Percentiles rank a stretch among this genome's conserved stretches.
These are phyloP conservation scores for Phytopythium kandeliae DNA, from an alignment of 352 stramenopile genomes.

Conservation along the genomic window DNA sequence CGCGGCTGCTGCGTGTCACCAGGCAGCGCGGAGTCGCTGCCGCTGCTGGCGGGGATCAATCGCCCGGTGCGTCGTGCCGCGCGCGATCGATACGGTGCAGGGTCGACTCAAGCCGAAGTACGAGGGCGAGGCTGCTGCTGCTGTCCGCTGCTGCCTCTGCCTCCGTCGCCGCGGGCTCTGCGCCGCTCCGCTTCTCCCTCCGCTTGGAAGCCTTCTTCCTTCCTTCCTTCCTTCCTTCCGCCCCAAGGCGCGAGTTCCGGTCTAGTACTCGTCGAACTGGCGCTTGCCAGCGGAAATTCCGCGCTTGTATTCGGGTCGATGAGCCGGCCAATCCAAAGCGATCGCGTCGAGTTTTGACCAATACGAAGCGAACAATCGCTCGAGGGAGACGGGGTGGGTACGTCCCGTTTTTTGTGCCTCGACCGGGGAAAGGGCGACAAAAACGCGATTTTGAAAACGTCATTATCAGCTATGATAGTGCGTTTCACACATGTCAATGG, in stretches of 20 bases:
- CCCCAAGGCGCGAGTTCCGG: neutral
- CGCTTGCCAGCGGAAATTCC: neutral
- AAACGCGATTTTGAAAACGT: no score
- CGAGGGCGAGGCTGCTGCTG: neutral
- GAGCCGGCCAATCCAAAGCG: neutral
- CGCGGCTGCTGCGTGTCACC: no score
- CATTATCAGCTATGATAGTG: no score
- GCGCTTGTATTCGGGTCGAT: neutral
- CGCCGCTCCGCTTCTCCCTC: no score
- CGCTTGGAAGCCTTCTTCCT: no score
- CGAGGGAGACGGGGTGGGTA: neutral
- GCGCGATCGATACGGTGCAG: neutral
- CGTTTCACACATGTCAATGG: no score
- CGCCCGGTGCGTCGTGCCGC: no score
- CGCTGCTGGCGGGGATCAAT: no score
- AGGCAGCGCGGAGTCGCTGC: no score
- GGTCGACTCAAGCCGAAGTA: neutral
- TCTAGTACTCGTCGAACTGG: constrained; percentile 1
- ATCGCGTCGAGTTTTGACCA: neutral
- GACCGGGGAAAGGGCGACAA: no score
- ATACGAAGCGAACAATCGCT: neutral
- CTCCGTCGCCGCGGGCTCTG: neutral
- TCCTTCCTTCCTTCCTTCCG: neutral
- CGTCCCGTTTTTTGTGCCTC: neutral
- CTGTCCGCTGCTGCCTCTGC: neutral